A percentile compares a stretch with the other conserved stretches of the same genome.
Evolutionary conservation across 2,329 filamentous ascomycete species (phyloP).

Genomic region (Aspergillus tamarii): DNA sequence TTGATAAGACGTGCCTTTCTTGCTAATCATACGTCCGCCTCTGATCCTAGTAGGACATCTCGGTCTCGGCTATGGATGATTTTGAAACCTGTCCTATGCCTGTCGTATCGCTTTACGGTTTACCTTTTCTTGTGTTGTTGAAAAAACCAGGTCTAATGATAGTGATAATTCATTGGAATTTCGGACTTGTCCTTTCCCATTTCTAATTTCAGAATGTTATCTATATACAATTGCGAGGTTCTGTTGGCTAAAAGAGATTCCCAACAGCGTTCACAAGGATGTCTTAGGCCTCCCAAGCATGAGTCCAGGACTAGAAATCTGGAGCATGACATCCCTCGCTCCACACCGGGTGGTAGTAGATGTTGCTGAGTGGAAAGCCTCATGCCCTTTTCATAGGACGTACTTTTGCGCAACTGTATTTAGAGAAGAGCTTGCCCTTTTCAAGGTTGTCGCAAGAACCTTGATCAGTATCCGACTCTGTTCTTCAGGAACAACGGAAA

Average conservation of each 20-base stretch:
- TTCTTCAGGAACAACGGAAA: background rate
- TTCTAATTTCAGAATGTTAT: background rate
- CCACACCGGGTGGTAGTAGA: background rate
- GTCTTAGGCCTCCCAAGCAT: background rate
- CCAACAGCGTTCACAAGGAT: background rate
- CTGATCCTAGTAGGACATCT: background rate
- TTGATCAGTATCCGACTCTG: background rate
- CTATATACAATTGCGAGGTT: background rate
- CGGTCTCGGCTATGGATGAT: background rate
- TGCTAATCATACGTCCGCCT: background rate
- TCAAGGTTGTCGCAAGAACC: background rate
- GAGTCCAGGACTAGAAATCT: background rate
- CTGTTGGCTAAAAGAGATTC: no score
- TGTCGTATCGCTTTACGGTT: background rate
- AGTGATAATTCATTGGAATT: background rate
- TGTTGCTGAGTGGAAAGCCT: background rate
- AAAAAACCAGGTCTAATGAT: background rate
- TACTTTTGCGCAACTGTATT: background rate
- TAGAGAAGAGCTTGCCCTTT: background rate
- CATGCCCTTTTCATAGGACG: background rate
- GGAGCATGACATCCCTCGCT: background rate
- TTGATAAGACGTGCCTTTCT: background rate
- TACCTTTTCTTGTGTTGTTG: background rate
- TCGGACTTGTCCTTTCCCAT: background rate
- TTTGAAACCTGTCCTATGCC: background rate